Conservation (phyloP, 345 rosid species). For the Conringia planisiliqua region DNA sequence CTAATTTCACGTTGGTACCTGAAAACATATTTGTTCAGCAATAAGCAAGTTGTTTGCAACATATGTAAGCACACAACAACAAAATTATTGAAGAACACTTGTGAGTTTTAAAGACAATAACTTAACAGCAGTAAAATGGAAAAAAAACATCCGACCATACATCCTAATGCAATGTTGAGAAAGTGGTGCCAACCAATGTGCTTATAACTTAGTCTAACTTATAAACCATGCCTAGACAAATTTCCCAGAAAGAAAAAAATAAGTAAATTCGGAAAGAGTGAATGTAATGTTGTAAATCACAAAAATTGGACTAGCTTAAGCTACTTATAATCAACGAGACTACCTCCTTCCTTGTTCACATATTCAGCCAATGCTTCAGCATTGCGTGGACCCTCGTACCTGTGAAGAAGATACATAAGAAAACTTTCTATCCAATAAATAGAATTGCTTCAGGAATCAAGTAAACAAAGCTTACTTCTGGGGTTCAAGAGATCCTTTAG, state of each 20-base stretch:
- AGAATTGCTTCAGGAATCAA: not conserved
- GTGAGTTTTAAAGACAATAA: not conserved
- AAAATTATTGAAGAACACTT: not conserved
- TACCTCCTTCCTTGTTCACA: conserved; percentile 95
- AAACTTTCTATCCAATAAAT: not conserved
- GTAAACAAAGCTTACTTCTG: conserved; percentile 66
- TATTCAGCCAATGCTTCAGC: conserved; percentile 84
- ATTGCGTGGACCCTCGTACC: conserved; percentile 89
- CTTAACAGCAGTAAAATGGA: not conserved
- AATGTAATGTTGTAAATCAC: not conserved
- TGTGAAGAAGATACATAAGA: conserved; percentile 17
- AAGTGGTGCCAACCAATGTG: not conserved
- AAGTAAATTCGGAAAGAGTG: not conserved
- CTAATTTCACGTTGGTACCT: conserved; percentile 92
- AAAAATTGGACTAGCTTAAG: not conserved
- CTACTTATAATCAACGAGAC: not conserved
- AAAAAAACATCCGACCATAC: not conserved
- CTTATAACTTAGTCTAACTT: not conserved
- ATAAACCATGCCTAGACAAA: not conserved
- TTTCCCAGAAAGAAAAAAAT: not conserved
- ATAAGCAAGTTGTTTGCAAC: not conserved
- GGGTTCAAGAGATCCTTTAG: conserved; percentile 92
- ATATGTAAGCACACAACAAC: not conserved
- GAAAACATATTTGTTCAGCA: conserved; percentile 23
- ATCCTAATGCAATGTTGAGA: not conserved